phyloP scores from a whole-genome alignment of 179 eudicot genomes.

The Pouteria campechiana region DNA sequence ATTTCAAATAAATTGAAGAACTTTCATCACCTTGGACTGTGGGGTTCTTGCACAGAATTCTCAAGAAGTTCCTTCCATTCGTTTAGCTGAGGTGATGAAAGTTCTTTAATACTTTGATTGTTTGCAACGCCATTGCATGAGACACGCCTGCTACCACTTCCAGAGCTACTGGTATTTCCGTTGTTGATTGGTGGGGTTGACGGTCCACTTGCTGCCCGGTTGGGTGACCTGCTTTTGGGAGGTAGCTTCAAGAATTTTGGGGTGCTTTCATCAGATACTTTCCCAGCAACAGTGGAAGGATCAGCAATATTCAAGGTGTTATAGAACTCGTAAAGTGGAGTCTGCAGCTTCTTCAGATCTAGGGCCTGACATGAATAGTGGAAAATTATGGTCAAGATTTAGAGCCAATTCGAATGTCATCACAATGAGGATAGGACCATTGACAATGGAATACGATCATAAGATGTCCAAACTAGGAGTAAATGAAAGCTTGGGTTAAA shows the following conservation, averaged over 20 bases:
- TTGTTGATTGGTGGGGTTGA: slow-evolving; percentile 34
- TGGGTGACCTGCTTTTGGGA: slow-evolving; percentile 55
- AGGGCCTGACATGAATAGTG: slow-evolving; percentile 31
- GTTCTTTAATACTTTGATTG: slow-evolving; percentile 23
- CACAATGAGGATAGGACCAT: too few species aligned
- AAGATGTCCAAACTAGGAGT: too few species aligned
- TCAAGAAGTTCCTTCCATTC: slow-evolving; percentile 24
- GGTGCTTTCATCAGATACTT: slow-evolving; percentile 25
- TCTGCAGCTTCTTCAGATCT: slow-evolving; percentile 72
- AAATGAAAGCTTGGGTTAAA: too few species aligned
- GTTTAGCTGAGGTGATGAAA: slow-evolving; percentile 16
- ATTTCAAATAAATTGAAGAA: too few species aligned
- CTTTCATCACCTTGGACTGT: too few species aligned
- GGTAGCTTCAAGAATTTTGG: slow-evolving; percentile 24
- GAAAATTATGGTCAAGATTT: too few species aligned
- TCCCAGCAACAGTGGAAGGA: slow-evolving; percentile 31
- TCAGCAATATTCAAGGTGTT: slow-evolving; percentile 46
- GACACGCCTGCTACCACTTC: slow-evolving; percentile 23
- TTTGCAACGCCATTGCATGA: slow-evolving; percentile 20
- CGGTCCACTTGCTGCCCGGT: slow-evolving; percentile 31
- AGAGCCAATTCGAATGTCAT: too few species aligned
- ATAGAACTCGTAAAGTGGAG: slow-evolving; percentile 57
- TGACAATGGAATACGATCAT: too few species aligned
- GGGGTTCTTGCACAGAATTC: slow-evolving; percentile 24
- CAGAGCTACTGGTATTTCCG: slow-evolving; percentile 40